These are phyloP conservation scores for Huntiella bhutanensis DNA, from an alignment of 2,329 filamentous ascomycete genomes.

Conservation along the genomic window DNA sequence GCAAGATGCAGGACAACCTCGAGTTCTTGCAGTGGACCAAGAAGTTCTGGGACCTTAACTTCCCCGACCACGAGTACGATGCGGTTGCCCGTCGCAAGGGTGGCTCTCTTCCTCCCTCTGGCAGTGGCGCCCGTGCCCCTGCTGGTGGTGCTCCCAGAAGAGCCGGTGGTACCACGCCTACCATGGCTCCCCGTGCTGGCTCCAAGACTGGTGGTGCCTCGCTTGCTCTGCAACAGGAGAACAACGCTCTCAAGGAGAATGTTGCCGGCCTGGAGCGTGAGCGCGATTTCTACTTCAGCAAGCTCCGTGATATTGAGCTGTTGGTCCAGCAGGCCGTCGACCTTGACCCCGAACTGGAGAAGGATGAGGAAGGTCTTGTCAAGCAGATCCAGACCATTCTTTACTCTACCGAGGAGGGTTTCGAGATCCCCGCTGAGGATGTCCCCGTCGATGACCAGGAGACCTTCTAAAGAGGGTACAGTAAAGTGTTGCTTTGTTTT, in stretches of 20 bases:
- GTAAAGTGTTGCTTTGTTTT: neutral
- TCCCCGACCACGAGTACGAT: constrained; percentile 92
- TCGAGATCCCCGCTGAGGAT: constrained; percentile 71
- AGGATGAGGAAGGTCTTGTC: constrained; percentile 77
- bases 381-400: constrained; percentile 94
- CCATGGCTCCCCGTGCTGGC: constrained; percentile 23
- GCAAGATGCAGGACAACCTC: constrained; percentile 99
- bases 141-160: constrained; percentile 30
- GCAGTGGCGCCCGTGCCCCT: constrained; percentile 29
- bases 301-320: constrained; percentile 90
- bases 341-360: constrained; percentile 78
- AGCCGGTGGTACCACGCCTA: constrained; percentile 43
- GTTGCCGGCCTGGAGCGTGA: constrained; percentile 90
- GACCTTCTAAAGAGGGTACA: constrained; percentile 38
- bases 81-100: constrained; percentile 71
- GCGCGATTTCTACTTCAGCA: constrained; percentile 98
- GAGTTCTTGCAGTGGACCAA: constrained; percentile 97
- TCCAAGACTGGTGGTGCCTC: constrained; percentile 31
- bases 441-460: constrained; percentile 60
- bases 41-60: constrained; percentile 95
- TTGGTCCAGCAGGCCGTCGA: constrained; percentile 86
- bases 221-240: constrained; percentile 66
- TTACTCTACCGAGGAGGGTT: constrained; percentile 87
- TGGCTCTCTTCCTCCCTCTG: constrained; percentile 36
- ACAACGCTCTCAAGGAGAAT: constrained; percentile 78